Percentiles rank a stretch among this genome's conserved stretches.
Evolutionary conservation across 2,329 filamentous ascomycete species (phyloP).

Genomic region (Xylaria polymorpha): DNA sequence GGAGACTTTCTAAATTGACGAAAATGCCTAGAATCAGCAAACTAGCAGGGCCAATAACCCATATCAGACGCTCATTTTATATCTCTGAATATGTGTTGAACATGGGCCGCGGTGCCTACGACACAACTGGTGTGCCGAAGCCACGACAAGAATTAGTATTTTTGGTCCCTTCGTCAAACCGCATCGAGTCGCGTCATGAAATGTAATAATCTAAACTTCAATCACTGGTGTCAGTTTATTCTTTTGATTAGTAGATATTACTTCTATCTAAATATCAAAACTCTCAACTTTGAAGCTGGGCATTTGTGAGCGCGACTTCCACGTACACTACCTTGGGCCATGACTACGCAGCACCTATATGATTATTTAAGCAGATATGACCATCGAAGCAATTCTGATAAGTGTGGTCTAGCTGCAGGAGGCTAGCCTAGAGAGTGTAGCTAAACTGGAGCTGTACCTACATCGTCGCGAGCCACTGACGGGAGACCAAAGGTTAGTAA

Average conservation of each 20-base stretch:
- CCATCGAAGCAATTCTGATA: background rate
- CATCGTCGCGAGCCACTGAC: background rate
- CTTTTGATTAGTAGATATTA: background rate
- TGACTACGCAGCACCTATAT: background rate
- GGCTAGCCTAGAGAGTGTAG: background rate
- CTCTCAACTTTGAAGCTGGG: background rate
- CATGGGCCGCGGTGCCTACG: no score
- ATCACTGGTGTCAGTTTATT: background rate
- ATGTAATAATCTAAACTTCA: background rate
- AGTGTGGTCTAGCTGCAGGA: background rate
- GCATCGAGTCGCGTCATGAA: background rate
- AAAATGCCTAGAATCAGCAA: background rate
- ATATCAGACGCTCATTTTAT: no score
- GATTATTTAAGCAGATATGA: no score
- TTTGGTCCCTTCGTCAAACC: background rate
- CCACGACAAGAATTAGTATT: background rate
- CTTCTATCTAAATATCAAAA: background rate
- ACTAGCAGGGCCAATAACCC: background rate
- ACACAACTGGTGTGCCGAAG: no score
- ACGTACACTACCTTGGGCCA: background rate
- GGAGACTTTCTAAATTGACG: slow-evolving; percentile 40
- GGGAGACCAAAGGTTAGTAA: slow-evolving; percentile 8
- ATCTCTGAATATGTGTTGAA: no score
- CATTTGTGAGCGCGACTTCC: background rate
- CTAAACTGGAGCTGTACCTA: background rate